These are phyloP conservation scores for Pythium volutum DNA, from an alignment of 352 stramenopile species.

Conservation along the genomic window DNA sequence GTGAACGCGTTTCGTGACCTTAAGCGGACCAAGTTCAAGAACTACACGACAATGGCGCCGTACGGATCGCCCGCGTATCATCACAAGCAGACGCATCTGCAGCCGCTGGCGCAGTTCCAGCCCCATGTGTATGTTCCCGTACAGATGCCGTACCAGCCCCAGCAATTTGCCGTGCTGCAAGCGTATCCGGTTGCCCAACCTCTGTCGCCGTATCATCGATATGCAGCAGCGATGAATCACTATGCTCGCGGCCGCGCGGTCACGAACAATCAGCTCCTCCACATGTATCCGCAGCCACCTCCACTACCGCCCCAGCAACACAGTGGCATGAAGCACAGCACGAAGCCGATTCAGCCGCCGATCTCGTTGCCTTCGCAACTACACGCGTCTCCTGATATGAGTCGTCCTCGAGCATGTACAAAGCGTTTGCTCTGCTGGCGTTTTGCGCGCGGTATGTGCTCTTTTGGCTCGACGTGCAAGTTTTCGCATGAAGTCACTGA, in stretches of 20 bases:
- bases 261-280: background rate
- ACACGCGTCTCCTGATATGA: background rate
- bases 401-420: background rate
- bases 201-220: background rate
- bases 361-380: background rate
- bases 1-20: slow-evolving; percentile 27
- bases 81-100: slow-evolving; percentile 5
- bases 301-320: background rate
- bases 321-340: background rate
- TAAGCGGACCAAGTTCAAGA: slow-evolving; percentile 22
- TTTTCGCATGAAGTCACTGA: slow-evolving; percentile 41
- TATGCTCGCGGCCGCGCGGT: background rate
- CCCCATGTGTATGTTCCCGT: slow-evolving; percentile 1
- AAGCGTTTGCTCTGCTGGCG: slow-evolving; percentile 15
- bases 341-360: background rate
- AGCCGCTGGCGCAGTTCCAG: slow-evolving; percentile 6
- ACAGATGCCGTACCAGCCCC: background rate
- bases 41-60: background rate
- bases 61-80: slow-evolving; percentile 8
- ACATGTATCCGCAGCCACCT: background rate
- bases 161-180: background rate
- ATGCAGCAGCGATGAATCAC: background rate
- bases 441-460: slow-evolving; percentile 35
- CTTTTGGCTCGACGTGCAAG: slow-evolving; percentile 50
- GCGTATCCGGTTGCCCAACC: background rate